These are phyloP conservation scores for Spatholobus suberectus DNA, from an alignment of 306 rosid genomes.

Conservation along the genomic window DNA sequence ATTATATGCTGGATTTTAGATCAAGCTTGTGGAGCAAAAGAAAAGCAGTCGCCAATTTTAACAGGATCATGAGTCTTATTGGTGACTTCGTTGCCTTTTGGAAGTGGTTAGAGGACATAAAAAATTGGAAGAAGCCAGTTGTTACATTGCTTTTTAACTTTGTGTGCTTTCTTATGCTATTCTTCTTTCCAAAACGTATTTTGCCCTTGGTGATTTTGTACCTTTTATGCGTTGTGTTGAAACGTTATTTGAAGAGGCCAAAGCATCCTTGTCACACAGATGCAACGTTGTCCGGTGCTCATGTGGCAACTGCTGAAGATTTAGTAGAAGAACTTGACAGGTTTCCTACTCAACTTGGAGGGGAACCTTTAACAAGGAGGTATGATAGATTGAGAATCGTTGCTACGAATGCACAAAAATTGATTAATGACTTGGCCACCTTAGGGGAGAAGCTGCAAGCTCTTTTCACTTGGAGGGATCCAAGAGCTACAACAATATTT, in stretches of 20 bases:
- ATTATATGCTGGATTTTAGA: slow-evolving; percentile 43
- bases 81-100: slow-evolving; percentile 25
- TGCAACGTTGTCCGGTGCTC: slow-evolving; percentile 45
- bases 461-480: slow-evolving; percentile 57
- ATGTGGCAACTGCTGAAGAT: slow-evolving; percentile 46
- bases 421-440: slow-evolving; percentile 42
- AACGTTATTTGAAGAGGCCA: slow-evolving; percentile 33
- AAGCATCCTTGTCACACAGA: slow-evolving; percentile 50
- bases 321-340: slow-evolving; percentile 55
- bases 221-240: slow-evolving; percentile 28
- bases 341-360: slow-evolving; percentile 45
- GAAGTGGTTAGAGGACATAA: slow-evolving; percentile 48
- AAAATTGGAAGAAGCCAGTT: slow-evolving; percentile 41
- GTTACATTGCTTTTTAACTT: slow-evolving; percentile 27
- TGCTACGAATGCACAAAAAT: slow-evolving; percentile 37
- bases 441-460: slow-evolving; percentile 51
- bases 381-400: slow-evolving; percentile 53
- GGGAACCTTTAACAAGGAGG: slow-evolving; percentile 42
- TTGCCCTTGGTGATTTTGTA: slow-evolving; percentile 37
- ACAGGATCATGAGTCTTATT: slow-evolving; percentile 37
- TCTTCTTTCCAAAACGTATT: slow-evolving; percentile 30
- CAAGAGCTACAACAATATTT: slow-evolving; percentile 49
- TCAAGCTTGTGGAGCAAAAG: slow-evolving; percentile 59
- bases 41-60: slow-evolving; percentile 46
- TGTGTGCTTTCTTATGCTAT: slow-evolving; percentile 38